Conservation (phyloP, 129 eudicot genomes). For the Escallonia rubra region DNA sequence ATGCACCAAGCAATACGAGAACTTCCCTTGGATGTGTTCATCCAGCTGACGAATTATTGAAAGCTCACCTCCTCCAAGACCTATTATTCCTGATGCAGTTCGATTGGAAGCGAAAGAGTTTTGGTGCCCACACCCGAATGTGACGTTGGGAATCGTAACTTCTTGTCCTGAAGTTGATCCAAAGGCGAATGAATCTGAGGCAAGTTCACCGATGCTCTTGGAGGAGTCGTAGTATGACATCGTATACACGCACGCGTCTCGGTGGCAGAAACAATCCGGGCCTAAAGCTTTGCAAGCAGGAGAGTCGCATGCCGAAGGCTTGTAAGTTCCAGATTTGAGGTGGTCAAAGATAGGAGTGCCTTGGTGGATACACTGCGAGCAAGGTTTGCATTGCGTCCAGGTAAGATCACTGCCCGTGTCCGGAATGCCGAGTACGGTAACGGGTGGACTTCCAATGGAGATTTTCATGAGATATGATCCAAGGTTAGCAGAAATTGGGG, state of each 20-base stretch:
- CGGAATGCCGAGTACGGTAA: not conserved
- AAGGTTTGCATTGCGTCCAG: not conserved
- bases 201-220: not conserved
- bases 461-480: conserved; percentile 33
- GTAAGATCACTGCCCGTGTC: not conserved
- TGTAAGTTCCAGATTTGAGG: conserved; percentile 1
- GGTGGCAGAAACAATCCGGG: not conserved
- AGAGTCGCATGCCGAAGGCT: not conserved
- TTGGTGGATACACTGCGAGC: not conserved
- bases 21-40: not conserved
- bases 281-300: not conserved
- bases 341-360: not conserved
- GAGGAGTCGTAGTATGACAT: not conserved
- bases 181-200: conserved; percentile 1
- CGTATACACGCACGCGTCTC: not conserved
- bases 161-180: not conserved
- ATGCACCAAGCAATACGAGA: conserved; percentile 14
- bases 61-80: conserved; percentile 6
- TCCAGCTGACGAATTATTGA: conserved; percentile 9
- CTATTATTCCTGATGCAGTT: conserved; percentile 5
- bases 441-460: not conserved
- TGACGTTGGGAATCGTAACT: not conserved
- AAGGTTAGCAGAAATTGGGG: not conserved
- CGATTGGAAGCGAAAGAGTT: not conserved
- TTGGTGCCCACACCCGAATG: conserved; percentile 15